Percentiles rank a stretch among this genome's conserved stretches.
These are phyloP conservation scores for Ceratocystis cubensis DNA, from an alignment of 2,329 filamentous ascomycete species.

Conservation along the genomic window DNA sequence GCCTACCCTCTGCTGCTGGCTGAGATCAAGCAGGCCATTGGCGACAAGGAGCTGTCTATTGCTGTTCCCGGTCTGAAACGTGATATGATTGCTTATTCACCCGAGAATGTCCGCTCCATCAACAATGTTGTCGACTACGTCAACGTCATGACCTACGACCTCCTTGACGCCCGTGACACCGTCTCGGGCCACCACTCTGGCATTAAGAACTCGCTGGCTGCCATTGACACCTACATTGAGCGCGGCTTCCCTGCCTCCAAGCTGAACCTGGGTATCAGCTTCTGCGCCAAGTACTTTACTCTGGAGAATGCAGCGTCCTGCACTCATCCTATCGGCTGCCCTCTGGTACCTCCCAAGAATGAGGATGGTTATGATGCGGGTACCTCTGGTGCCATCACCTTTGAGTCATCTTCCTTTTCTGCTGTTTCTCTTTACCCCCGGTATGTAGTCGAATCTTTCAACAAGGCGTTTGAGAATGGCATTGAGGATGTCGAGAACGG, in stretches of 20 bases:
- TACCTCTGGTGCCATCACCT: background rate
- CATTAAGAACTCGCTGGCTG: slow-evolving; percentile 40
- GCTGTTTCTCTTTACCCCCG: background rate
- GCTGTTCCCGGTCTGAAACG: too few relatives aligned
- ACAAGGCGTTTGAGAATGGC: too few relatives aligned
- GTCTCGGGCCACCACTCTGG: slow-evolving; percentile 52
- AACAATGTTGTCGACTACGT: slow-evolving; percentile 50
- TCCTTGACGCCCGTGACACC: slow-evolving; percentile 46
- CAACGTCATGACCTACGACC: slow-evolving; percentile 57
- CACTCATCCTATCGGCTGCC: slow-evolving; percentile 38
- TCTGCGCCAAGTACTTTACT: slow-evolving; percentile 53
- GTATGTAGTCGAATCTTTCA: background rate
- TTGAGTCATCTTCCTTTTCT: background rate
- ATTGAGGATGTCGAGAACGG: slow-evolving; percentile 44
- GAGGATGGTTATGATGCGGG: too few relatives aligned
- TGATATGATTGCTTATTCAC: slow-evolving; percentile 34
- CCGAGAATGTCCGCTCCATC: slow-evolving; percentile 45
- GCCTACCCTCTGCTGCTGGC: too few relatives aligned
- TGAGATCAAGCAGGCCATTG: too few relatives aligned
- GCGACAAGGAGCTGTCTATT: too few relatives aligned
- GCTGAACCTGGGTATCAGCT: slow-evolving; percentile 51
- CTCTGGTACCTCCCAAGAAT: slow-evolving; percentile 39
- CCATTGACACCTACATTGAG: slow-evolving; percentile 43
- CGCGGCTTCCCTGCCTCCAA: slow-evolving; percentile 30
- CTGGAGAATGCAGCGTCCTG: slow-evolving; percentile 33